Percentiles rank a stretch among this genome's conserved stretches.
Conservation (phyloP, 208 protist species). For the Leishmania tarentolae region DNA sequence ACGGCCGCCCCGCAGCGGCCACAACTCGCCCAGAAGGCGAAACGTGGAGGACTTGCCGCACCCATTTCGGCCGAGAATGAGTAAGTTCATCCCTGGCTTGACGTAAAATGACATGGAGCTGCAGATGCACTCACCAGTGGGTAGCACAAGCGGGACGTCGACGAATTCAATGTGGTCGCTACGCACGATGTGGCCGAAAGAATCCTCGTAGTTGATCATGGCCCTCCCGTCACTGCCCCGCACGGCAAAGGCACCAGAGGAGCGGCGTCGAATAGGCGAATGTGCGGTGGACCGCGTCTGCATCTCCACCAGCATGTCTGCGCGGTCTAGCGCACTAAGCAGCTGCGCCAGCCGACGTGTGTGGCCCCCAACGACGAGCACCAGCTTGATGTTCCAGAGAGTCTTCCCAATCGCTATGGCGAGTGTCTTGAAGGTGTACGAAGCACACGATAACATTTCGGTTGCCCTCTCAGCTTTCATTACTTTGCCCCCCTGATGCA, state of each 20-base stretch:
- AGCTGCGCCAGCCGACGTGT: conserved; percentile 58
- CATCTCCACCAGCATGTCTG: conserved; percentile 29
- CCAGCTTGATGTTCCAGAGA: conserved; percentile 49
- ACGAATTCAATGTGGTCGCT: conserved; percentile 86
- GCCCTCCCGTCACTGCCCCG: conserved; percentile 1
- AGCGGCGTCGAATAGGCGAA: conserved; percentile 11
- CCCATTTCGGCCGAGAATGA: conserved; percentile 92
- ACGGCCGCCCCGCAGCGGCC: conserved; percentile 65
- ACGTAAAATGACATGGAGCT: conserved; percentile 74
- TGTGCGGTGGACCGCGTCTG: conserved; percentile 28
- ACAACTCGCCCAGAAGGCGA: conserved; percentile 81
- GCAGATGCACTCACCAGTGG: conserved; percentile 64
- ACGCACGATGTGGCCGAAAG: conserved; percentile 34
- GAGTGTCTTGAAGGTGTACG: conserved; percentile 53
- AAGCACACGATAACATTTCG: conserved; percentile 23
- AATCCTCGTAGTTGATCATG: conserved; percentile 12
- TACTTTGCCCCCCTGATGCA: conserved; percentile 15
- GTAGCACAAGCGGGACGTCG: conserved; percentile 66
- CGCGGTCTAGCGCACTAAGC: conserved; percentile 40
- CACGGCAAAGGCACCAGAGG: conserved; percentile 13
- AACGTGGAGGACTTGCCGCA: conserved; percentile 92
- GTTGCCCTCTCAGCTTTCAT: conserved; percentile 14
- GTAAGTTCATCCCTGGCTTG: conserved; percentile 81
- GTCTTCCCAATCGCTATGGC: conserved; percentile 44
- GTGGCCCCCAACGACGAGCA: conserved; percentile 55